These are phyloP conservation scores for Piper longum DNA, from an alignment of 164 flowering plant species.

Conservation along the genomic window DNA sequence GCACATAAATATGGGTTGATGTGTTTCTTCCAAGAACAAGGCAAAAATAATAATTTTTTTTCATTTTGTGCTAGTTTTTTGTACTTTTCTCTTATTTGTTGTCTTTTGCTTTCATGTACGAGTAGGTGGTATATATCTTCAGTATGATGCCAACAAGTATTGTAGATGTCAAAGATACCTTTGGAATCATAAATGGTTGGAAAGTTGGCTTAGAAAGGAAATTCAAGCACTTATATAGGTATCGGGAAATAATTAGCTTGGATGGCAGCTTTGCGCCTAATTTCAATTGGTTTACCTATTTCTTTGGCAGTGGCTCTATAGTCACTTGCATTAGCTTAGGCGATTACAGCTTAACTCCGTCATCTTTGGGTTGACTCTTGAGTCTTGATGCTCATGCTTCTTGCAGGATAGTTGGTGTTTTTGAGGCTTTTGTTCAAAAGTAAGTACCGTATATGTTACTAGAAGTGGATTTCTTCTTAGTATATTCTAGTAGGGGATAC, in stretches of 20 bases:
- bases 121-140: constrained; percentile 34
- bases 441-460: neutral
- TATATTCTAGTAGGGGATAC: neutral
- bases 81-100: neutral
- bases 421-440: constrained; percentile 27
- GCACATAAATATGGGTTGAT: constrained; percentile 60
- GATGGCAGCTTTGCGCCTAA: neutral
- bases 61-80: neutral
- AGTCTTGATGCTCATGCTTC: too few relatives aligned
- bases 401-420: too few relatives aligned
- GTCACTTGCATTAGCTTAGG: neutral
- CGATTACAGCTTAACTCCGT: neutral
- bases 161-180: constrained; percentile 59
- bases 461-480: neutral
- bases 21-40: constrained; percentile 61
- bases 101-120: constrained; percentile 5
- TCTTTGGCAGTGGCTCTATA: neutral
- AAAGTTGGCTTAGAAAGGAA: constrained; percentile 67
- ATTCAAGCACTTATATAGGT: constrained; percentile 73
- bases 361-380: neutral
- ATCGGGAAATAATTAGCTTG: too few relatives aligned
- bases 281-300: neutral
- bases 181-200: constrained; percentile 49
- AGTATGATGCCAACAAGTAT: constrained; percentile 32
- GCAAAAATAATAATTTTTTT: constrained; percentile 14